Conservation (phyloP, 257 asterid species). For the Nicotiana benthamiana region DNA sequence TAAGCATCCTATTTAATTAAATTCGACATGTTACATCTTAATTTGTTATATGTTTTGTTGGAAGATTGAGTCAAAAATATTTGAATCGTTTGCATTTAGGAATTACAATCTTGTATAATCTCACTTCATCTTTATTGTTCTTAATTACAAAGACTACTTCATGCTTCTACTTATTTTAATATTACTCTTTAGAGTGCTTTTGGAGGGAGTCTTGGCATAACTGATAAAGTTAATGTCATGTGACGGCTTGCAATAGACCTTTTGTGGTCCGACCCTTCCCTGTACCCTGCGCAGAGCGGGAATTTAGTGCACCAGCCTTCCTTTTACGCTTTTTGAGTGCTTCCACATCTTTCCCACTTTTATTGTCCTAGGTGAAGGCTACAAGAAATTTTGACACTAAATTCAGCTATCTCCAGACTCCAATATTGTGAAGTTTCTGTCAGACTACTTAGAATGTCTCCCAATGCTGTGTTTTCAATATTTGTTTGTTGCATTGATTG, state of each 20-base stretch:
- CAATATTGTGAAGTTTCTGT: background rate
- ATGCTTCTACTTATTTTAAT: background rate
- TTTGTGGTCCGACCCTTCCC: too few species aligned
- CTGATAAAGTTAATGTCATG: too few species aligned
- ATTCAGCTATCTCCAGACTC: background rate
- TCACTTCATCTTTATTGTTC: background rate
- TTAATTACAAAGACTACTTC: background rate
- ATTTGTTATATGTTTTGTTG: background rate
- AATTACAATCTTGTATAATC: background rate
- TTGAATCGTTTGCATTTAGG: background rate
- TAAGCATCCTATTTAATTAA: background rate
- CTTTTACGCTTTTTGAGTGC: too few species aligned
- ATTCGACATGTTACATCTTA: background rate
- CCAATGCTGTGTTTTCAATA: background rate
- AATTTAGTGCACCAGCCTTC: too few species aligned
- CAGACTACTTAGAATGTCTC: background rate
- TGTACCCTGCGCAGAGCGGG: too few species aligned
- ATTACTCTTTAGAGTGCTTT: background rate
- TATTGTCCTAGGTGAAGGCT: background rate
- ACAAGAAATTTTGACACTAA: background rate
- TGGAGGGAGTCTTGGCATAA: too few species aligned
- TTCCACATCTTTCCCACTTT: too few species aligned
- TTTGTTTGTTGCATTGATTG: background rate
- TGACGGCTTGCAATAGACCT: too few species aligned
- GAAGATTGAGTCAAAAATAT: background rate